A percentile compares a stretch with the other conserved stretches of the same genome.
Evolutionary conservation across 2,329 filamentous ascomycete species (phyloP).

Genomic region (Colletotrichum sp.): DNA sequence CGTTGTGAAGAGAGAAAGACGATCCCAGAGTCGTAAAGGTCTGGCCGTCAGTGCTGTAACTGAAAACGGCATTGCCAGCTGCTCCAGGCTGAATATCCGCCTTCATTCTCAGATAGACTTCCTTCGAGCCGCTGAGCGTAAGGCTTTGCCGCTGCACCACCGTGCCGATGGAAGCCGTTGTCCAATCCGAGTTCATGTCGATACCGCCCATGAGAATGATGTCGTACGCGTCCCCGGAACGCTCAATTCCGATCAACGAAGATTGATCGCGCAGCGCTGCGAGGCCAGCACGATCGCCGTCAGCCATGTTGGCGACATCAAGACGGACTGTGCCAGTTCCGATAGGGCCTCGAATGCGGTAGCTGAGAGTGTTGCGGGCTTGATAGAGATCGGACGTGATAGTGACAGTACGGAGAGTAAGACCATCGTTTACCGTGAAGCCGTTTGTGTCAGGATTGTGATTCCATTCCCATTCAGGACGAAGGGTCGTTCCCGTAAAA

Average conservation of each 20-base stretch:
- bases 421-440: slow-evolving; percentile 37
- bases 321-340: slow-evolving; percentile 53
- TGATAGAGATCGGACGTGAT: slow-evolving; percentile 54
- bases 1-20: slow-evolving; percentile 38
- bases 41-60: slow-evolving; percentile 48
- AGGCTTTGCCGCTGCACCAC: not conserved
- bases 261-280: slow-evolving; percentile 56
- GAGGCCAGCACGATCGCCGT: slow-evolving; percentile 56
- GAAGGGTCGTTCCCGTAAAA: slow-evolving; percentile 37
- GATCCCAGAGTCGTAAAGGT: slow-evolving; percentile 40
- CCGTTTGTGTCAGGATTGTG: slow-evolving; percentile 61
- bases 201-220: not conserved
- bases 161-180: not conserved
- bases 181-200: slow-evolving; percentile 21
- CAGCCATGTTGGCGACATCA: slow-evolving; percentile 49
- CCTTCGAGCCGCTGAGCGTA: not conserved
- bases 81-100: not conserved
- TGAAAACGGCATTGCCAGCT: slow-evolving; percentile 21
- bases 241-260: slow-evolving; percentile 55
- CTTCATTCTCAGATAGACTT: not conserved
- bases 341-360: slow-evolving; percentile 50
- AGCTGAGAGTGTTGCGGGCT: slow-evolving; percentile 50
- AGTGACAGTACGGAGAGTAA: slow-evolving; percentile 52
- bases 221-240: not conserved
- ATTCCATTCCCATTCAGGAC: slow-evolving; percentile 63